Evolutionary conservation across 2,329 filamentous ascomycete species (phyloP).

Genomic region (Exophiala spinifera): DNA sequence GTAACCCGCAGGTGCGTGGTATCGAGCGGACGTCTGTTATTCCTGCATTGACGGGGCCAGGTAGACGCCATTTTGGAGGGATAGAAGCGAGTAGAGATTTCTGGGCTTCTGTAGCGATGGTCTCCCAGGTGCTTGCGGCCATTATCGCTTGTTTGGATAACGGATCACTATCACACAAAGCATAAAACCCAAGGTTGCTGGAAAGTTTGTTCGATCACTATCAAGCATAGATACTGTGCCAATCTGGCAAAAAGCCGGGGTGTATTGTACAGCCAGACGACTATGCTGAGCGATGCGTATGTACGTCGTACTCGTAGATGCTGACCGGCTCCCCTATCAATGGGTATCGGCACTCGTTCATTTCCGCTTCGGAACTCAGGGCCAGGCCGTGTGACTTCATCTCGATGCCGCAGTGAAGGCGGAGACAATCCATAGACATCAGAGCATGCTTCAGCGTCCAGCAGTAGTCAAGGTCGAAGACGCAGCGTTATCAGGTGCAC

Average conservation of each 20-base stretch:
- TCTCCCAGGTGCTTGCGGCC: slow-evolving; percentile 7
- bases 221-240: no score
- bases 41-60: slow-evolving; percentile 1
- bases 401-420: no score
- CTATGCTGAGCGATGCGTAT: no score
- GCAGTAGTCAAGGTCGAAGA: no score
- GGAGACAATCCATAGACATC: no score
- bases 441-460: no score
- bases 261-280: no score
- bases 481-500: no score
- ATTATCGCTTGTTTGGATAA: background rate
- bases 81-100: slow-evolving; percentile 10
- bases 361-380: background rate
- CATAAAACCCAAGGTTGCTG: background rate
- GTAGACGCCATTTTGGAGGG: slow-evolving; percentile 14
- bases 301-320: background rate
- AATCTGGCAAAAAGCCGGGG: no score
- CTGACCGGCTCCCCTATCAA: background rate
- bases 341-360: background rate
- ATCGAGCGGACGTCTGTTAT: slow-evolving; percentile 6
- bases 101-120: slow-evolving; percentile 11
- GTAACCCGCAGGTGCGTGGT: slow-evolving; percentile 14
- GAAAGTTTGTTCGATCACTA: background rate
- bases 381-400: no score
- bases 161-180: no score